Percentiles rank a stretch among this genome's conserved stretches.
phyloP scores from a whole-genome alignment of 805 yeast genomes.

The Suhomyces prunicola region DNA sequence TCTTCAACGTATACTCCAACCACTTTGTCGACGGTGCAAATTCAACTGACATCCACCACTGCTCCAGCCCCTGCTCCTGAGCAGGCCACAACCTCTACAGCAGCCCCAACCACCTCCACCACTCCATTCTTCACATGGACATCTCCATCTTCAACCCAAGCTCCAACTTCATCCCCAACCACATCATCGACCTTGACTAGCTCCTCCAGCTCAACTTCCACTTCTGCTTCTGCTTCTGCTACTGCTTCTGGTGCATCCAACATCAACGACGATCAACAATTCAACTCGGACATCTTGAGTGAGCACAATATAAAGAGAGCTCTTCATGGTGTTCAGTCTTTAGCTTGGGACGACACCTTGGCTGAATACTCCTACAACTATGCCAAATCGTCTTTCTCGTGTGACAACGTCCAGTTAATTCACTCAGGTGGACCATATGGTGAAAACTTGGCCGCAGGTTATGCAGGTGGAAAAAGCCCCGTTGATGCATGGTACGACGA shows the following conservation, averaged over 20 bases:
- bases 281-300: slow-evolving; percentile 26
- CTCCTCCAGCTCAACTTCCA: slow-evolving; percentile 11
- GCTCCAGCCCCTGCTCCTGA: slow-evolving; percentile 7
- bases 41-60: slow-evolving; percentile 15
- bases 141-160: neutral
- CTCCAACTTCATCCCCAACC: slow-evolving; percentile 3
- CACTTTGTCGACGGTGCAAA: slow-evolving; percentile 4
- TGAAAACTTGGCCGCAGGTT: slow-evolving; percentile 75
- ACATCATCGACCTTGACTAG: slow-evolving; percentile 8
- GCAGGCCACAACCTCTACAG: neutral
- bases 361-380: slow-evolving; percentile 37
- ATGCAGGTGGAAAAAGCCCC: slow-evolving; percentile 51
- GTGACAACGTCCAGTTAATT: slow-evolving; percentile 55
- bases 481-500: slow-evolving; percentile 77
- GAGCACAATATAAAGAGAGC: slow-evolving; percentile 38
- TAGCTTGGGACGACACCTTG: slow-evolving; percentile 33
- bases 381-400: slow-evolving; percentile 51
- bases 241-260: slow-evolving; percentile 11
- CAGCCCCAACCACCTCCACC: slow-evolving; percentile 6
- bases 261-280: slow-evolving; percentile 16
- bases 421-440: slow-evolving; percentile 72
- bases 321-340: slow-evolving; percentile 27
- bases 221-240: slow-evolving; percentile 11
- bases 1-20: slow-evolving; percentile 11
- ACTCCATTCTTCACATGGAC: slow-evolving; percentile 1